phyloP scores from a whole-genome alignment of 345 rosid species.

The Salix koriyanagi region DNA sequence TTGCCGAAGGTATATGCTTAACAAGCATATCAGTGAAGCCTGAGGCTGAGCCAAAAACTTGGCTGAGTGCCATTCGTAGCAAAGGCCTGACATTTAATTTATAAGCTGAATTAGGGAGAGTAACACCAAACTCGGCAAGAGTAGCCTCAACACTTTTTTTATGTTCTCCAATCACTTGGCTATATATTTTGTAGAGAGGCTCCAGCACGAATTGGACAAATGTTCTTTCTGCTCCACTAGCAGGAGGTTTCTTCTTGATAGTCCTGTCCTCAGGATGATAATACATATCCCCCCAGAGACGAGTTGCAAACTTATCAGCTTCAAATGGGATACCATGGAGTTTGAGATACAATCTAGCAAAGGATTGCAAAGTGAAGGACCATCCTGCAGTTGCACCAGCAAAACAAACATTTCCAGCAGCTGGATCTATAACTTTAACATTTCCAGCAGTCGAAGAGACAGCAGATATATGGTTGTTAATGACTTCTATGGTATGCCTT shows the following conservation, averaged over 20 bases:
- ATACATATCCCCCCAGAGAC: slow-evolving; percentile 91
- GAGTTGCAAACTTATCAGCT: slow-evolving; percentile 82
- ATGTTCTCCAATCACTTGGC: slow-evolving; percentile 98
- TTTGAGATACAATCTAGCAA: slow-evolving; percentile 83
- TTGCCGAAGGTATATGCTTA: slow-evolving; percentile 90
- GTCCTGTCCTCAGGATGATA: slow-evolving; percentile 67
- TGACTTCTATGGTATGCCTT: slow-evolving; percentile 90
- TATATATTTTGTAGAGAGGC: slow-evolving; percentile 92
- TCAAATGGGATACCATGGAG: slow-evolving; percentile 92
- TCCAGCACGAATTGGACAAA: slow-evolving; percentile 92
- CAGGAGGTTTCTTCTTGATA: slow-evolving; percentile 75
- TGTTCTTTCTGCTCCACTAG: slow-evolving; percentile 84
- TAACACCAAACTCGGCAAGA: slow-evolving; percentile 92
- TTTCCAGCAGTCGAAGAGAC: slow-evolving; percentile 90
- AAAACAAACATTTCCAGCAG: slow-evolving; percentile 92
- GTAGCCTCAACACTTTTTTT: slow-evolving; percentile 94
- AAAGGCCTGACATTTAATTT: slow-evolving; percentile 88
- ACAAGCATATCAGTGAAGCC: slow-evolving; percentile 99
- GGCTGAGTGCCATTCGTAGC: slow-evolving; percentile 84
- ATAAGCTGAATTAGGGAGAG: slow-evolving; percentile 85
- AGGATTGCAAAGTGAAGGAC: slow-evolving; percentile 96
- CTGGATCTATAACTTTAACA: slow-evolving; percentile 76
- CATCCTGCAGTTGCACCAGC: slow-evolving; percentile 94
- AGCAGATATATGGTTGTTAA: slow-evolving; percentile 84
- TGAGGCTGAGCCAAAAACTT: slow-evolving; percentile 89